Percentiles rank a stretch among this genome's conserved stretches.
Conservation (phyloP, 2,329 filamentous ascomycete species). For the Colletotrichum scovillei region DNA sequence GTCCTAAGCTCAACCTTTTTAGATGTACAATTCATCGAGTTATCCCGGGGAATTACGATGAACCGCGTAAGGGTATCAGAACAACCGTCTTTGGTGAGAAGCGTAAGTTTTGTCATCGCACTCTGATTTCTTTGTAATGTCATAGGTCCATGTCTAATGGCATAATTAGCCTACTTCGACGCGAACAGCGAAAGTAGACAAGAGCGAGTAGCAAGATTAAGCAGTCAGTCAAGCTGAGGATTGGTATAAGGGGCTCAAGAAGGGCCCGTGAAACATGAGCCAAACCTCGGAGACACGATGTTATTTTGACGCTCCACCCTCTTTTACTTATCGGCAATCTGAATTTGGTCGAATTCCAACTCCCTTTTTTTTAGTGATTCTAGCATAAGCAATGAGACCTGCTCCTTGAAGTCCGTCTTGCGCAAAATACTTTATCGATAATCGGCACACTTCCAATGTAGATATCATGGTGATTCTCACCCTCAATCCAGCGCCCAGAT, state of each 20-base stretch:
- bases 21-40: constrained; percentile 52
- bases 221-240: neutral
- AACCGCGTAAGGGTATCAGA: constrained; percentile 49
- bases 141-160: neutral
- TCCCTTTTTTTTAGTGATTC: too few species aligned
- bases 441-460: too few species aligned
- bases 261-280: too few species aligned
- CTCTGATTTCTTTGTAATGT: neutral
- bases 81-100: constrained; percentile 58
- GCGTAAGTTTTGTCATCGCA: constrained; percentile 44
- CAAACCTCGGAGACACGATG: neutral
- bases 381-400: too few species aligned
- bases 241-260: too few species aligned
- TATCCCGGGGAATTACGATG: constrained; percentile 54
- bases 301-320: too few species aligned
- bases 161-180: constrained; percentile 45
- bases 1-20: constrained; percentile 13
- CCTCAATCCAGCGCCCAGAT: too few species aligned
- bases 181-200: constrained; percentile 43
- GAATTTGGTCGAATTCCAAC: too few species aligned
- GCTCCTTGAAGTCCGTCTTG: too few species aligned
- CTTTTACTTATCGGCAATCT: too few species aligned
- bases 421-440: too few species aligned
- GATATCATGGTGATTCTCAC: too few species aligned
- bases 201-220: constrained; percentile 8